Percentiles rank a stretch among this genome's conserved stretches.
Conservation (phyloP, 768 basidiomycete genomes). For the Trametes sanguinea region DNA sequence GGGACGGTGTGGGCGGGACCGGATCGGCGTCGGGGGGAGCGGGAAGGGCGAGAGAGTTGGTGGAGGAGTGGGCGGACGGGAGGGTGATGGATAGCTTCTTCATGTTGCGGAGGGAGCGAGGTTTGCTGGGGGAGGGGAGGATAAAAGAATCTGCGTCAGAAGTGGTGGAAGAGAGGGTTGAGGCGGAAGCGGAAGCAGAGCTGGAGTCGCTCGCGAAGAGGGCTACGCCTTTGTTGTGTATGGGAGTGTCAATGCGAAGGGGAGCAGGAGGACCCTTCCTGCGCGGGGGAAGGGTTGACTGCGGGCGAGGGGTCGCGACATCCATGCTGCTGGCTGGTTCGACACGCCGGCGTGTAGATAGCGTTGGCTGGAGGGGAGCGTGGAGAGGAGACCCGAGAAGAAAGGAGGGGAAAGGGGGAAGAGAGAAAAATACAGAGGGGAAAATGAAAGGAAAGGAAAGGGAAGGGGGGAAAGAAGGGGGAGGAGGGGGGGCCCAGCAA, state of each 20-base stretch:
- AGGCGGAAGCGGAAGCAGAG: constrained; percentile 40
- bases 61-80: constrained; percentile 60
- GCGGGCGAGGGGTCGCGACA: constrained; percentile 36
- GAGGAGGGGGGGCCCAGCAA: not conserved
- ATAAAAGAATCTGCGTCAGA: constrained; percentile 56
- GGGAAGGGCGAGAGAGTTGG: constrained; percentile 48
- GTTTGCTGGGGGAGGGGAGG: constrained; percentile 41
- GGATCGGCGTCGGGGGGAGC: constrained; percentile 35
- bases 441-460: constrained; percentile 11
- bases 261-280: constrained; percentile 55
- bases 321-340: constrained; percentile 34
- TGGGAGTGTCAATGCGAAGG: constrained; percentile 61
- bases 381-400: constrained; percentile 4
- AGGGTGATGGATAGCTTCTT: constrained; percentile 75
- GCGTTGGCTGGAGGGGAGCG: constrained; percentile 16
- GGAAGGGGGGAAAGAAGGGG: constrained; percentile 13
- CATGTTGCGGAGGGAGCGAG: constrained; percentile 61
- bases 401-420: constrained; percentile 3
- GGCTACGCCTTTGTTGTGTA: constrained; percentile 49
- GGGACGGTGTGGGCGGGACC: constrained; percentile 27
- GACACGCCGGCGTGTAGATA: constrained; percentile 49
- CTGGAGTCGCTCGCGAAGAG: constrained; percentile 44
- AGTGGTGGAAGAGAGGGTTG: constrained; percentile 52
- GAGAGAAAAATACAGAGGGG: constrained; percentile 21
- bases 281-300: constrained; percentile 38